Conservation (phyloP, 2,329 filamentous ascomycete species). For the Trichophaea hybrida region DNA sequence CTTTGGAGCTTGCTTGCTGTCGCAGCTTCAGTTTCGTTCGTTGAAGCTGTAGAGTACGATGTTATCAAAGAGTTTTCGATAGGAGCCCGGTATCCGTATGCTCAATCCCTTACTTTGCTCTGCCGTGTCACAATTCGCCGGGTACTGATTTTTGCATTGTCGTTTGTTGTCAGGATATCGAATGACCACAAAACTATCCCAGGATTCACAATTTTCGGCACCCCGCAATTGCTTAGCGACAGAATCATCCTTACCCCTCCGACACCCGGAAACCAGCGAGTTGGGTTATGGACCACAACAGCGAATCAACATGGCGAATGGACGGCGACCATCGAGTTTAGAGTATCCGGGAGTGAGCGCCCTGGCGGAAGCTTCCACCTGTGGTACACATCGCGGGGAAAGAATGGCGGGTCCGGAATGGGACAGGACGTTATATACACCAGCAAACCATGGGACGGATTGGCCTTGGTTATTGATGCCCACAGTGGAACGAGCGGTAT, state of each 20-base stretch:
- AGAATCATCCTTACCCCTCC: conserved; percentile 83
- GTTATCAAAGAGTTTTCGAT: conserved; percentile 17
- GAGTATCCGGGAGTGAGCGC: conserved; percentile 70
- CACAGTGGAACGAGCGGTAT: conserved; percentile 70
- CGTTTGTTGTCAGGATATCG: conserved; percentile 44
- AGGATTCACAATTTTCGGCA: conserved; percentile 42
- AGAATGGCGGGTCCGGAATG: conserved; percentile 49
- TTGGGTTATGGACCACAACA: conserved; percentile 64
- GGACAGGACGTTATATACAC: conserved; percentile 32
- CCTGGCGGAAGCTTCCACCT: conserved; percentile 82
- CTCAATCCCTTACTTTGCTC: background rate
- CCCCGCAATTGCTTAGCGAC: conserved; percentile 62
- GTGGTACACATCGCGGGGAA: conserved; percentile 41
- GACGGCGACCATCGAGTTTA: conserved; percentile 74
- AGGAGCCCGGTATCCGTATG: conserved; percentile 19
- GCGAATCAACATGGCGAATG: conserved; percentile 53
- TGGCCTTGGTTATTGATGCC: conserved; percentile 73
- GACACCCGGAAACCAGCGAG: conserved; percentile 69
- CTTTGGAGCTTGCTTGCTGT: conserved; percentile 4
- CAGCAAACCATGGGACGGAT: conserved; percentile 56
- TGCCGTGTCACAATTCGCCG: background rate
- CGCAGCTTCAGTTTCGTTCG: background rate
- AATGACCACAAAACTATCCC: conserved; percentile 42
- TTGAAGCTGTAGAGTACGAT: background rate
- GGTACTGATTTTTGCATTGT: background rate